Evolutionary conservation across 495 filamentous ascomycete genomes (phyloP).

Genomic region (Talaromyces borbonicus): DNA sequence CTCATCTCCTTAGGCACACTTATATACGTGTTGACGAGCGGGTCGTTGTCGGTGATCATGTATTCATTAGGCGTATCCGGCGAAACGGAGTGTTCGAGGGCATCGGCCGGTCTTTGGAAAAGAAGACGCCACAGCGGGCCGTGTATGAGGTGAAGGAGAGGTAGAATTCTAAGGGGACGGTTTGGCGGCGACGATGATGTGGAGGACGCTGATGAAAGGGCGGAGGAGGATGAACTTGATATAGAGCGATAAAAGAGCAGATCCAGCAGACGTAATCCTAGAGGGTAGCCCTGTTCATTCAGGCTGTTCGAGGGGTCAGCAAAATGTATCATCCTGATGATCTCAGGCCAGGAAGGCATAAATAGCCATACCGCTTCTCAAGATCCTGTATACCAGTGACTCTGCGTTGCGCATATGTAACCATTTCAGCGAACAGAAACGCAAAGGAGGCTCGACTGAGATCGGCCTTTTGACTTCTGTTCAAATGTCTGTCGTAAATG

Average conservation of each 20-base stretch:
- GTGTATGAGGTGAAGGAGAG: conserved; percentile 90
- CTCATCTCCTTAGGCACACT: conserved; percentile 89
- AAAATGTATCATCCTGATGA: background rate
- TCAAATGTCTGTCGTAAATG: conserved; percentile 93
- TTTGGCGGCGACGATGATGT: conserved; percentile 53
- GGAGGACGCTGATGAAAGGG: conserved; percentile 71
- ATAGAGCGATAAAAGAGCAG: conserved; percentile 65
- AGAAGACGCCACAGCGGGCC: conserved; percentile 84
- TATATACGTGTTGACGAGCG: conserved; percentile 86
- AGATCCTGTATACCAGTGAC: conserved; percentile 89
- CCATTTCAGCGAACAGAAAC: conserved; percentile 94
- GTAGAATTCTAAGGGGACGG: conserved; percentile 78
- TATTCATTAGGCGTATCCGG: conserved; percentile 81
- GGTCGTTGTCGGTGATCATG: conserved; percentile 97
- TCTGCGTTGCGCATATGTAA: conserved; percentile 82
- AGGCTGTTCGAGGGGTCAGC: conserved; percentile 42
- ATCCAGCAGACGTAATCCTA: conserved; percentile 90
- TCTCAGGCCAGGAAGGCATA: no score
- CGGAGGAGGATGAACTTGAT: conserved; percentile 63
- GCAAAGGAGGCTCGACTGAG: conserved; percentile 89
- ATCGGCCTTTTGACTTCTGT: conserved; percentile 76
- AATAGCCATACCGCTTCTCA: conserved; percentile 81
- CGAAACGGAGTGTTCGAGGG: conserved; percentile 79
- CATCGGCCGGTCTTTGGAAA: conserved; percentile 80
- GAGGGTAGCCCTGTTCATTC: conserved; percentile 89